Conservation (phyloP, 1,284 basidiomycete species). For the Apiotrichum sp. region DNA sequence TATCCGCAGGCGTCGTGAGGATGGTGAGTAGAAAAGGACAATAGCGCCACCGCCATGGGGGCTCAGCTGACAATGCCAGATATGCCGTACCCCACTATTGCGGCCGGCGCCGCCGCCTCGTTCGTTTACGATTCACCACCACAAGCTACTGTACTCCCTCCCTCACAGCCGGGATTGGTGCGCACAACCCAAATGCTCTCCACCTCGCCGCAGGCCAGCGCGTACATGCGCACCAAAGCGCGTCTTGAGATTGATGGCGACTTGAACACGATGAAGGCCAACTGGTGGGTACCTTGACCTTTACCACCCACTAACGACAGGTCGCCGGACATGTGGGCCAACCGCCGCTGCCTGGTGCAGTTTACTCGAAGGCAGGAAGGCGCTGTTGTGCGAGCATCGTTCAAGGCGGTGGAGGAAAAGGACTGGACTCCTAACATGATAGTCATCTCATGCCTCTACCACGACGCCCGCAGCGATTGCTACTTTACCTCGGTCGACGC, state of each 20-base stretch:
- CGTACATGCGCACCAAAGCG: constrained; percentile 31
- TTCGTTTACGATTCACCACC: constrained; percentile 18
- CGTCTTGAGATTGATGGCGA: constrained; percentile 48
- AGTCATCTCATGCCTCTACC: constrained; percentile 78
- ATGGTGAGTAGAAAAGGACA: not conserved
- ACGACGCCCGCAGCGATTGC: constrained; percentile 67
- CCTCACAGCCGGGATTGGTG: constrained; percentile 38
- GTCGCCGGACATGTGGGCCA: constrained; percentile 51
- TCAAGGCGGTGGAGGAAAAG: constrained; percentile 47
- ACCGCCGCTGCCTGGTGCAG: constrained; percentile 51
- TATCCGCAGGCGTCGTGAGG: constrained; percentile 4
- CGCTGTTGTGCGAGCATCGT: constrained; percentile 49
- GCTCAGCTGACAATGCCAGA: not conserved
- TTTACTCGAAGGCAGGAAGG: constrained; percentile 53
- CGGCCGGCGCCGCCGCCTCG: constrained; percentile 5
- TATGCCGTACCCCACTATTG: constrained; percentile 2
- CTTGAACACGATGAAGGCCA: constrained; percentile 51
- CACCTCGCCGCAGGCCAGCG: constrained; percentile 15
- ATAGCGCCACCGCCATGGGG: too few relatives aligned
- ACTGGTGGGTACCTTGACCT: constrained; percentile 45
- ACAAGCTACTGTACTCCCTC: not conserved
- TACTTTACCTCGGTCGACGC: constrained; percentile 92
- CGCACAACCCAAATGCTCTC: constrained; percentile 35
- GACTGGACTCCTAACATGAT: constrained; percentile 50
- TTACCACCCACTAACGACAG: constrained; percentile 12